These are phyloP conservation scores for Aspergillus funiculosus DNA, from an alignment of 495 filamentous ascomycete species.

Conservation along the genomic window DNA sequence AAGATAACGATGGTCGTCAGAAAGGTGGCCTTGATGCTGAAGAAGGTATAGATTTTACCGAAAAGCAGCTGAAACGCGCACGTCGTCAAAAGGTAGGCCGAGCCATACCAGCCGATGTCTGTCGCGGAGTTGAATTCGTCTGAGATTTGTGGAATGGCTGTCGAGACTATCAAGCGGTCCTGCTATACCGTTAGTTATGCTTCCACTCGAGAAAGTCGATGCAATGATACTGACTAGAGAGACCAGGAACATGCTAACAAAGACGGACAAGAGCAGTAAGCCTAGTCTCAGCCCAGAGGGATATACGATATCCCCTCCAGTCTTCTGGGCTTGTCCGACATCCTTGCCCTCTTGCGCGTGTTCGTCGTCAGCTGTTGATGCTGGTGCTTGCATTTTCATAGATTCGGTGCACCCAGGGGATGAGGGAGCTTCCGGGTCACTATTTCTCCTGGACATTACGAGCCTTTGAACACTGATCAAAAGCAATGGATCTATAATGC, in stretches of 20 bases:
- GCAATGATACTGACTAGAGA: no score
- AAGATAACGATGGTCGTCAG: constrained; percentile 42
- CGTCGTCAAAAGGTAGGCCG: constrained; percentile 41
- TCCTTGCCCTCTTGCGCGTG: background rate
- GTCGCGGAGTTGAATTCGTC: constrained; percentile 18
- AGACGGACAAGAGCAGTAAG: constrained; percentile 1
- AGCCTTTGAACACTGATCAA: no score
- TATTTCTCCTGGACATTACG: no score
- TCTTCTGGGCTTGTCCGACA: no score
- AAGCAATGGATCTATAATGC: no score
- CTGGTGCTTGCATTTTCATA: no score
- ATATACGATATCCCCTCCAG: constrained; percentile 4
- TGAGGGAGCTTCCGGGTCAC: no score
- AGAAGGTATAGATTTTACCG: constrained; percentile 45
- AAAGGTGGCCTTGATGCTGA: constrained; percentile 38
- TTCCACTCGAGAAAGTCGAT: no score
- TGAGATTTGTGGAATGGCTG: constrained; percentile 25
- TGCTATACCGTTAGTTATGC: no score
- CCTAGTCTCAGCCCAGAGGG: background rate
- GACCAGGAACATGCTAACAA: constrained; percentile 5
- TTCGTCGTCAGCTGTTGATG: no score
- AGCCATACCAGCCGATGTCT: constrained; percentile 50
- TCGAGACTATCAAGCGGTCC: no score
- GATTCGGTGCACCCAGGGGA: no score
- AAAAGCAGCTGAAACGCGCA: constrained; percentile 41